A percentile compares a stretch with the other conserved stretches of the same genome.
phyloP scores from a whole-genome alignment of 1,139 yeast genomes.

The Meyerozyma elateridarum region DNA sequence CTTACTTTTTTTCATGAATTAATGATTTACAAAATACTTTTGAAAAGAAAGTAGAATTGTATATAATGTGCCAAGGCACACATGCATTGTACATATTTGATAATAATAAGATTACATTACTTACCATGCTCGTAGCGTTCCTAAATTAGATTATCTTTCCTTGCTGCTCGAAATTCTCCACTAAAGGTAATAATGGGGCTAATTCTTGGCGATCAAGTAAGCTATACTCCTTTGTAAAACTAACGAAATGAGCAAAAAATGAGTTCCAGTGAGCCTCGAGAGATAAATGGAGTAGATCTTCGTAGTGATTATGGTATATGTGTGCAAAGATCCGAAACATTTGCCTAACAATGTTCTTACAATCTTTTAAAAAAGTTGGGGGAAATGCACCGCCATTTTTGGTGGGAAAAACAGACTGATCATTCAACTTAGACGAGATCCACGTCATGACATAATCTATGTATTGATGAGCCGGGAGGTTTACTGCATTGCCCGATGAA shows the following conservation, averaged over 20 bases:
- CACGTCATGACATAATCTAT: conserved; percentile 89
- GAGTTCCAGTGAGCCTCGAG: conserved; percentile 98
- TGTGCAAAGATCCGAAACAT: conserved; percentile 97
- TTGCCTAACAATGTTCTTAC: conserved; percentile 82
- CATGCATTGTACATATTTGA: conserved; percentile 1
- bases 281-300: conserved; percentile 80
- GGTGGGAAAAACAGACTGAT: conserved; percentile 88
- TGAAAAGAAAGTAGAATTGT: conserved; percentile 2
- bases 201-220: conserved; percentile 75
- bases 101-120: not conserved
- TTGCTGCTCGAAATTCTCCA: conserved; percentile 76
- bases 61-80: not conserved
- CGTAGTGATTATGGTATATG: conserved; percentile 91
- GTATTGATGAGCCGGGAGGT: conserved; percentile 88
- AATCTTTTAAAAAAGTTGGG: conserved; percentile 73
- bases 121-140: not conserved
- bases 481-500: conserved; percentile 67
- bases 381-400: conserved; percentile 93
- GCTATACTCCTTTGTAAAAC: conserved; percentile 79
- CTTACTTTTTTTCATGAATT: conserved; percentile 65
- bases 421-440: conserved; percentile 84
- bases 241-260: conserved; percentile 90
- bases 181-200: conserved; percentile 71
- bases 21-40: conserved; percentile 7
- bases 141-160: conserved; percentile 59